Conservation (phyloP, 768 basidiomycete species). For the Asterophora parasitica region DNA sequence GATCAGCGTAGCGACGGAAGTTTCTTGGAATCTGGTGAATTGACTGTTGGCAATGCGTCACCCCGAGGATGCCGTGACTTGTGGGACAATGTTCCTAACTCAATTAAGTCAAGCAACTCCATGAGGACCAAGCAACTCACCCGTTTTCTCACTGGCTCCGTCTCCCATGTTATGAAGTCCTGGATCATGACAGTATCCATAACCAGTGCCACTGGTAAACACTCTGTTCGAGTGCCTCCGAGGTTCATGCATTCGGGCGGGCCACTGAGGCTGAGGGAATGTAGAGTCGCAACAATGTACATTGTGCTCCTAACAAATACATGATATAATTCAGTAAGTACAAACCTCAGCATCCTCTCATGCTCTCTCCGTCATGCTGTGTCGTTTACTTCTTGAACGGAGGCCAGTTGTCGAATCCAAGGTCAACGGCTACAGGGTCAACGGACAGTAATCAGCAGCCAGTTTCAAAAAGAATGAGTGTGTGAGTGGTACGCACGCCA, state of each 20-base stretch:
- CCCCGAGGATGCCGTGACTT: too few species aligned
- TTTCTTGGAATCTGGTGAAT: too few species aligned
- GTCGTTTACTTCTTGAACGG: slow-evolving; percentile 16
- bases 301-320: not conserved
- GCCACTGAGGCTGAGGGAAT: too few species aligned
- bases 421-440: slow-evolving; percentile 45
- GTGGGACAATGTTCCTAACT: not conserved
- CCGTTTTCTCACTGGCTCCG: not conserved
- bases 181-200: too few species aligned
- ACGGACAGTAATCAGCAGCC: not conserved
- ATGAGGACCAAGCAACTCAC: not conserved
- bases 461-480: slow-evolving; percentile 3
- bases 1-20: too few species aligned
- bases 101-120: not conserved
- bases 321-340: not conserved
- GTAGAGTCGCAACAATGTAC: too few species aligned
- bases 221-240: too few species aligned
- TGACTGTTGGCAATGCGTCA: too few species aligned
- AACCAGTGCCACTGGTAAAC: too few species aligned
- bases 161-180: too few species aligned
- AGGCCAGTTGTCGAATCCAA: slow-evolving; percentile 69
- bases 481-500: slow-evolving; percentile 51
- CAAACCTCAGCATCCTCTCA: not conserved
- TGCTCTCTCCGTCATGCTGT: slow-evolving; percentile 2
- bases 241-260: too few species aligned